Evolutionary conservation across 192 early-diverging fungal genomes (phyloP), one percentile per base, ranked within the genome.

Genomic region (Linnemannia schmuckeri): DNA sequence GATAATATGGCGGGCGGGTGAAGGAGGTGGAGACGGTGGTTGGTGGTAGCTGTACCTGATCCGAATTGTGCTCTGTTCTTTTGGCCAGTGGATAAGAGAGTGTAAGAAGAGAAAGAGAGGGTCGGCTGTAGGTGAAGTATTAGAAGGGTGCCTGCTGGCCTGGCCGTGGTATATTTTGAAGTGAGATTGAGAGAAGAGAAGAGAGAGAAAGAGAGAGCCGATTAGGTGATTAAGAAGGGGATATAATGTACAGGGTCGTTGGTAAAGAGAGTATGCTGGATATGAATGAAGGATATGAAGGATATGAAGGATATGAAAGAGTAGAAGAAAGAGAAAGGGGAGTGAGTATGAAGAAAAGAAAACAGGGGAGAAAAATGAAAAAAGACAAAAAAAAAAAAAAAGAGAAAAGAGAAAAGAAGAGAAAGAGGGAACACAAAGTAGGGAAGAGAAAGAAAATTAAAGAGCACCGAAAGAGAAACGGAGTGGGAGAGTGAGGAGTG

Each of bases 81-180:
- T 15, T 30, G n/a, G 10, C 61, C 13, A 33, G 61, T 66, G 27
- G 57, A 44, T 40, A 73, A 30, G 30, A 46, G 37, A 22, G 27
- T 42, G 70, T 37, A 71, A 22, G 27, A 40, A 71, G 33, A 18
- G 37, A 7, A 42, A 27, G 72, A 15, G 41, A 38, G 37, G 18
- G 71, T n/a, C 8, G 30, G 15, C 15, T 22, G 41, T 46, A 47
- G 22, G 40, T 42, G 15, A 46, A 46, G 27, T 46, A 52, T 33
- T 49, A 42, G 15, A 46, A 24, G 37, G 44, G 44, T 30, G 27
- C 30, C 15, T 46, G 41, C 5, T 46, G 41, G 24, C 41, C 24
- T 42, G 47, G 73, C 74, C 40, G 74, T 35, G 33, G 54, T 75
- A 30, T 35, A 75, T 33, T 46, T 55, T 75, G 54, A 37, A 52